Evolutionary conservation across 805 yeast genomes (phyloP), one percentile per base, ranked within the genome.

Genomic region (Hanseniaspora occidentalis): DNA sequence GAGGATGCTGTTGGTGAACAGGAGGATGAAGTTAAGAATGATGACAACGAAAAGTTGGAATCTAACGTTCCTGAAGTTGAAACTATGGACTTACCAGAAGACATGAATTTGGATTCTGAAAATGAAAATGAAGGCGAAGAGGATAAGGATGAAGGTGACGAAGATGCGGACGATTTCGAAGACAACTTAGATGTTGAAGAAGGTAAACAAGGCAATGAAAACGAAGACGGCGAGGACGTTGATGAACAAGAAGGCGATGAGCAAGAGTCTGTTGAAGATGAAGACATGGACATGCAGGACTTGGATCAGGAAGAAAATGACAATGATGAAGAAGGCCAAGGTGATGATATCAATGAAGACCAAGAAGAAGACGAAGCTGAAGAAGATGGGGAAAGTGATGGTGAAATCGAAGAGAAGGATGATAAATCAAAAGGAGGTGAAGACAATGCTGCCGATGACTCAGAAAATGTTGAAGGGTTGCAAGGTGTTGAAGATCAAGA

Each of bases 71-170:
- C 88, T 16, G 95, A 92, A 55, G 67, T 77, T 5, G 97, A 92
- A 44, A 77, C 88, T 3, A 65, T 89, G 47, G 96, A 92, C 18
- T 66, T 89, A 22, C 96, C 97, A 0, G 97, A 92, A 13, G 95
- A 88, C 51, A 73, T 89, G 69, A 77, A 89, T 49, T 65, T 89
- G 23, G 97, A 89, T 53, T 77, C 78, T n/a, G 94, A 60, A 5
- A 69, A 66, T n/a, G 69, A 64, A 2, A 71, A 65, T 6, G 69
- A 64, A 7, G 62, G 59, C 59, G 23, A 13, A 18, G 20, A 9
- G 16, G 40, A 29, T 60, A 53, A 26, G 51, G 53, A 31, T 61
- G 56, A 24, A 18, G 62, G 58, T 22, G 54, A 55, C 16, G 54
- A 51, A 43, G 52, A 50, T 31, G 59, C 48, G 19, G 59, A 50